Percentiles rank a stretch among this genome's conserved stretches.
Evolutionary conservation across 106 monocot genomes (phyloP).

Genomic region (Ottelia alismoides): DNA sequence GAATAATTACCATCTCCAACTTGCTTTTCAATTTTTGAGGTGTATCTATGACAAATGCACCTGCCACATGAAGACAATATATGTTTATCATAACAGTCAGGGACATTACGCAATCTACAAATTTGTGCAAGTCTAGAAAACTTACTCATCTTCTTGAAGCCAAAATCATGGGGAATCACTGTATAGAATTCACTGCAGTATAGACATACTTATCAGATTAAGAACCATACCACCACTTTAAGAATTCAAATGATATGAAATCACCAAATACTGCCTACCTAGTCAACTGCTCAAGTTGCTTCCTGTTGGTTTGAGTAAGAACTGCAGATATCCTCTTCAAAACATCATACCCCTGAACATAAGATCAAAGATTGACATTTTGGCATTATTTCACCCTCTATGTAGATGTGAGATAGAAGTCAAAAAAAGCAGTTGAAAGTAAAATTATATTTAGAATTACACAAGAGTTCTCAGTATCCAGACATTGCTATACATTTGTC

Average conservation of each 20-base stretch:
- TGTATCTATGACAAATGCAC: constrained; percentile 71
- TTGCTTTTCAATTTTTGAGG: constrained; percentile 74
- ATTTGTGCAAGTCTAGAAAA: constrained; percentile 15
- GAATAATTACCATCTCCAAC: constrained; percentile 75
- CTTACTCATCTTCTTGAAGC: constrained; percentile 85
- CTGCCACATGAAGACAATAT: constrained; percentile 16
- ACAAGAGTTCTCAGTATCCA: no score
- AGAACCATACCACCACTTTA: background rate
- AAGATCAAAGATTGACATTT: no score
- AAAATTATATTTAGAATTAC: no score
- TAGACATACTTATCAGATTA: no score
- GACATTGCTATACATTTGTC: no score
- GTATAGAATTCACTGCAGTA: constrained; percentile 80
- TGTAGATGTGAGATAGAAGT: no score
- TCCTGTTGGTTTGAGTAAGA: constrained; percentile 30
- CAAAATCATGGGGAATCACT: constrained; percentile 83
- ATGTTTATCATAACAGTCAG: background rate
- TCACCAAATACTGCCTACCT: constrained; percentile 27
- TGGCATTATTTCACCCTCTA: no score
- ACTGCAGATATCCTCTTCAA: constrained; percentile 66
- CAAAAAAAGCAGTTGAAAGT: no score
- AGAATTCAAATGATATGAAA: background rate
- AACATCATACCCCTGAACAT: constrained; percentile 69
- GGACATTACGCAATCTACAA: no score
- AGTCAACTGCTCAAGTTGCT: constrained; percentile 62